phyloP scores from a whole-genome alignment of 208 protist species.

The Crithidia expoeki region DNA sequence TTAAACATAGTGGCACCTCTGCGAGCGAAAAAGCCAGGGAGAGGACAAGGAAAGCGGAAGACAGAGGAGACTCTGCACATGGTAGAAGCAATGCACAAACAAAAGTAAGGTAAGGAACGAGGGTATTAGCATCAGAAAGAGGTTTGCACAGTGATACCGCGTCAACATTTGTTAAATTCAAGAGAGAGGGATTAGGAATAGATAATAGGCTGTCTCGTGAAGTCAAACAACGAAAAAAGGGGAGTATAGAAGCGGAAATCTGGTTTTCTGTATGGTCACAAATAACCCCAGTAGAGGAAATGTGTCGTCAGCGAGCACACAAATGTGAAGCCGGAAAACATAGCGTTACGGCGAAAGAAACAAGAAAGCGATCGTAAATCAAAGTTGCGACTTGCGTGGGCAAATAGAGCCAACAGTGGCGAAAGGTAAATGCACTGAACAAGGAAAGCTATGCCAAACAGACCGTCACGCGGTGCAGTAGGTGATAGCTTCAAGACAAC shows the following conservation, averaged over 20 bases:
- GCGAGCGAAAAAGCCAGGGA: slow-evolving; percentile 9
- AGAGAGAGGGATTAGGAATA: not conserved
- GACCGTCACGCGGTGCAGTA: too few relatives aligned
- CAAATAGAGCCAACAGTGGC: not conserved
- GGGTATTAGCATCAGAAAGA: not conserved
- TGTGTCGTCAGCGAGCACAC: not conserved
- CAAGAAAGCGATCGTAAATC: not conserved
- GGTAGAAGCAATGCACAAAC: slow-evolving; percentile 1
- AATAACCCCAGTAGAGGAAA: slow-evolving; percentile 8
- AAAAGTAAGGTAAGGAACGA: slow-evolving; percentile 1
- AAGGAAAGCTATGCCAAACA: not conserved
- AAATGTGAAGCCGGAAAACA: not conserved
- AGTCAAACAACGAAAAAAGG: too few relatives aligned
- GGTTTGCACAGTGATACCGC: not conserved
- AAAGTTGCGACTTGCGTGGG: not conserved
- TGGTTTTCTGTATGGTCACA: too few relatives aligned
- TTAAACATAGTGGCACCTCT: too few relatives aligned
- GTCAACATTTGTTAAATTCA: not conserved
- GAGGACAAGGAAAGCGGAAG: slow-evolving; percentile 4
- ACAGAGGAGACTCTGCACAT: slow-evolving; percentile 2
- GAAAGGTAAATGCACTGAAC: not conserved
- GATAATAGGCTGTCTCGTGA: too few relatives aligned
- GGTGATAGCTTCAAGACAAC: too few relatives aligned
- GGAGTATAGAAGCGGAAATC: too few relatives aligned
- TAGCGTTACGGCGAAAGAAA: not conserved